These are phyloP conservation scores for Orobanche coerulescens DNA, from an alignment of 257 asterid species.

Conservation along the genomic window DNA sequence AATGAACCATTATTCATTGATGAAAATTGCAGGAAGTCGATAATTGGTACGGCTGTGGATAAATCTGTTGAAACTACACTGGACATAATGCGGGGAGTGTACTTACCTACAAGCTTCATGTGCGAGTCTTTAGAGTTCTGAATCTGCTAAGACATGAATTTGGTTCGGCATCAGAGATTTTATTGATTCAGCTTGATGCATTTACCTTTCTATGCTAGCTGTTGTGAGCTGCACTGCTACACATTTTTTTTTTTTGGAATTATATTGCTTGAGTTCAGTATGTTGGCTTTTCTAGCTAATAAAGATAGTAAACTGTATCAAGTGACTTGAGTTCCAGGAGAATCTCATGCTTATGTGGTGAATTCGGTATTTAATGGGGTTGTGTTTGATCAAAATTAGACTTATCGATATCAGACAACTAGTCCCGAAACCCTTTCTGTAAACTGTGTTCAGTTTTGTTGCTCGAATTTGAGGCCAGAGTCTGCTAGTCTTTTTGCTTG, in stretches of 20 bases:
- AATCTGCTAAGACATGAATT: slow-evolving; percentile 11
- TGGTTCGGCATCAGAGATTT: slow-evolving; percentile 2
- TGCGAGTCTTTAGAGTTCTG: neutral
- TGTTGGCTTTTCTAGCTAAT: slow-evolving; percentile 16
- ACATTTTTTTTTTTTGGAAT: neutral
- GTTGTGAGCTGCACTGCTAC: neutral
- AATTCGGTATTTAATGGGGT: slow-evolving; percentile 8
- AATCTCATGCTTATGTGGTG: slow-evolving; percentile 8
- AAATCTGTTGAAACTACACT: slow-evolving; percentile 37
- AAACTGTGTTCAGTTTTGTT: slow-evolving; percentile 10
- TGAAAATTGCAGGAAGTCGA: slow-evolving; percentile 23
- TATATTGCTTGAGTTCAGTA: slow-evolving; percentile 14
- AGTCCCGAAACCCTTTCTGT: neutral
- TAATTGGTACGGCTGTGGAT: slow-evolving; percentile 5
- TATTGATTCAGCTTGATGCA: slow-evolving; percentile 18
- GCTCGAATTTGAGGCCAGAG: neutral
- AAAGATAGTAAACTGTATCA: slow-evolving; percentile 29
- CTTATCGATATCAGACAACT: neutral
- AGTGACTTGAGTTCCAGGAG: slow-evolving; percentile 24
- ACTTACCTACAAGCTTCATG: neutral
- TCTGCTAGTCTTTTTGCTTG: neutral
- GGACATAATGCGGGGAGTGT: slow-evolving; percentile 7
- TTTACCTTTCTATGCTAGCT: slow-evolving; percentile 3
- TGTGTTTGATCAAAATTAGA: neutral
- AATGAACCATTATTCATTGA: slow-evolving; percentile 9